A percentile compares a stretch with the other conserved stretches of the same genome.
phyloP scores from a whole-genome alignment of 2,329 filamentous ascomycete genomes.

The Talaromyces sp. region DNA sequence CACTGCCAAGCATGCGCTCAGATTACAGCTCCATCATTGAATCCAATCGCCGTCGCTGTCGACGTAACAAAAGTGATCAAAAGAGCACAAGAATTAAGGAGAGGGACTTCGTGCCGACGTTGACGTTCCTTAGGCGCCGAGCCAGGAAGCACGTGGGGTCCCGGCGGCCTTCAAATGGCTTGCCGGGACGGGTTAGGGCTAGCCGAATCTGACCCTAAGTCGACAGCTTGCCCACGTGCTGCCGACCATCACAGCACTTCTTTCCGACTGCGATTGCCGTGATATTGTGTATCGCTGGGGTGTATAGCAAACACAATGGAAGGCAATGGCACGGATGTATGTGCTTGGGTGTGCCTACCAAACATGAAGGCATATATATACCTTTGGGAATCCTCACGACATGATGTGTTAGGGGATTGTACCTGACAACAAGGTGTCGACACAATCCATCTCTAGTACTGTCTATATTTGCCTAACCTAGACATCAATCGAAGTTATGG shows the following conservation, averaged over 20 bases:
- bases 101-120: not conserved
- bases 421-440: not conserved
- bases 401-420: not conserved
- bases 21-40: not conserved
- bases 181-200: not conserved
- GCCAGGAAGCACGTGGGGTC: not conserved
- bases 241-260: slow-evolving; percentile 1
- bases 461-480: too few species aligned
- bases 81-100: not conserved
- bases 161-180: not conserved
- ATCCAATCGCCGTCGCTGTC: not conserved
- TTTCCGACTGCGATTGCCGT: not conserved
- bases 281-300: not conserved
- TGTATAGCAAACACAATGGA: not conserved
- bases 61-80: not conserved
- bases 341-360: not conserved
- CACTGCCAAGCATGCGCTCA: not conserved
- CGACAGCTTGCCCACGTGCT: not conserved
- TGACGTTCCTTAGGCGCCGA: not conserved
- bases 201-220: not conserved
- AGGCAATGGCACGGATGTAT: not conserved
- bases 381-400: not conserved
- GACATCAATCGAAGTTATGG: not conserved
- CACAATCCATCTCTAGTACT: not conserved
- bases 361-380: not conserved